phyloP scores from a whole-genome alignment of 768 basidiomycete species.

The Suillus brevipes region DNA sequence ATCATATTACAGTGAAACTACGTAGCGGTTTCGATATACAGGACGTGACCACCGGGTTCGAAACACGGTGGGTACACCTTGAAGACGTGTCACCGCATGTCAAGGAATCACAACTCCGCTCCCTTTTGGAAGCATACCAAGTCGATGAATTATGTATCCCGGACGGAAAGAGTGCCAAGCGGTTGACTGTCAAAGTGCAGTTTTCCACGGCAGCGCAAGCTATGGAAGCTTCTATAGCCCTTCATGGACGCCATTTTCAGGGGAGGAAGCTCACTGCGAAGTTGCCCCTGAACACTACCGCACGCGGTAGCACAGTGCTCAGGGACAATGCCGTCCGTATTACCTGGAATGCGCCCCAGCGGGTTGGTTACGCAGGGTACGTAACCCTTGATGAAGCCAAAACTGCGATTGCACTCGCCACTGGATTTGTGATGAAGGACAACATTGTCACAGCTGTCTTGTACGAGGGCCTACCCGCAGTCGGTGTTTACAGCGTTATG shows the following conservation, averaged over 20 bases:
- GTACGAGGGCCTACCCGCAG: conserved; percentile 57
- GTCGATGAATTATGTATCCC: conserved; percentile 40
- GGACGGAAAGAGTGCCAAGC: conserved; percentile 21
- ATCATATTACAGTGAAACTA: conserved; percentile 57
- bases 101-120: conserved; percentile 34
- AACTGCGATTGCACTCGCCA: conserved; percentile 46
- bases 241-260: conserved; percentile 48
- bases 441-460: conserved; percentile 46
- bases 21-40: conserved; percentile 61
- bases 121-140: conserved; percentile 43
- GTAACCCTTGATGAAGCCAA: conserved; percentile 47
- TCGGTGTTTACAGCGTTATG: conserved; percentile 61
- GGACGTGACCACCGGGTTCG: conserved; percentile 64
- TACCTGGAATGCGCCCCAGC: conserved; percentile 57
- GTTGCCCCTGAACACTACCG: conserved; percentile 43
- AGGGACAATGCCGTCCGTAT: conserved; percentile 58
- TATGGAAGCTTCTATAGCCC: conserved; percentile 46
- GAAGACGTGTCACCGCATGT: conserved; percentile 46
- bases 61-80: conserved; percentile 61
- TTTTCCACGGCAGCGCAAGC: conserved; percentile 53
- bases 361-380: conserved; percentile 66
- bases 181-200: conserved; percentile 41
- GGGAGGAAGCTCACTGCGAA: conserved; percentile 44
- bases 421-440: conserved; percentile 37
- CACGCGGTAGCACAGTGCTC: conserved; percentile 38